A percentile compares a stretch with the other conserved stretches of the same genome.
phyloP scores from a whole-genome alignment of 805 yeast species.

The Teunomyces cretensis region DNA sequence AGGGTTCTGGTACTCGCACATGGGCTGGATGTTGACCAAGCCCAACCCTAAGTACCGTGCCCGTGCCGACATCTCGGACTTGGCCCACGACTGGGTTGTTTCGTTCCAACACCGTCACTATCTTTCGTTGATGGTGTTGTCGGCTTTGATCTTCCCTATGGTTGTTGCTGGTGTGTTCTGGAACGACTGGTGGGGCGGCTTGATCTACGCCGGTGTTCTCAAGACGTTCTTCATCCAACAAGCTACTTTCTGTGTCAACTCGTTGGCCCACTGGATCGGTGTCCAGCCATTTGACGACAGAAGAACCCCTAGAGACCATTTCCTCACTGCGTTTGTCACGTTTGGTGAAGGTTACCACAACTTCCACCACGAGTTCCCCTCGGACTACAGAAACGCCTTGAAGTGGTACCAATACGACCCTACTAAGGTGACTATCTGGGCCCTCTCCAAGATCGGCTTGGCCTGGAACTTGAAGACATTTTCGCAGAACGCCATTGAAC shows the following conservation, averaged over 20 bases:
- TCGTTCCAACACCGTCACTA: constrained; percentile 82
- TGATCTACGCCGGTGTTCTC: constrained; percentile 71
- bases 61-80: constrained; percentile 76
- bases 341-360: constrained; percentile 90
- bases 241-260: constrained; percentile 84
- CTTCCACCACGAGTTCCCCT: constrained; percentile 89
- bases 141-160: constrained; percentile 67
- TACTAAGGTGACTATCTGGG: constrained; percentile 63
- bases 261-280: constrained; percentile 86
- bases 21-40: constrained; percentile 82
- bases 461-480: constrained; percentile 74
- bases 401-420: constrained; percentile 90
- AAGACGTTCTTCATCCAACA: constrained; percentile 74
- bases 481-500: constrained; percentile 78
- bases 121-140: constrained; percentile 53
- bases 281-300: constrained; percentile 83
- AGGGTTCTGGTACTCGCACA: constrained; percentile 81
- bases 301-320: constrained; percentile 84
- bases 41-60: constrained; percentile 83
- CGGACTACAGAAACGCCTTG: constrained; percentile 84
- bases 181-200: constrained; percentile 61
- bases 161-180: constrained; percentile 27
- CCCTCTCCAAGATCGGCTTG: constrained; percentile 62
- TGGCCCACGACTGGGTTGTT: constrained; percentile 75
- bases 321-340: constrained; percentile 76